Conservation (phyloP, 192 early-diverging fungal genomes). For the Umbelopsis isabellina region DNA sequence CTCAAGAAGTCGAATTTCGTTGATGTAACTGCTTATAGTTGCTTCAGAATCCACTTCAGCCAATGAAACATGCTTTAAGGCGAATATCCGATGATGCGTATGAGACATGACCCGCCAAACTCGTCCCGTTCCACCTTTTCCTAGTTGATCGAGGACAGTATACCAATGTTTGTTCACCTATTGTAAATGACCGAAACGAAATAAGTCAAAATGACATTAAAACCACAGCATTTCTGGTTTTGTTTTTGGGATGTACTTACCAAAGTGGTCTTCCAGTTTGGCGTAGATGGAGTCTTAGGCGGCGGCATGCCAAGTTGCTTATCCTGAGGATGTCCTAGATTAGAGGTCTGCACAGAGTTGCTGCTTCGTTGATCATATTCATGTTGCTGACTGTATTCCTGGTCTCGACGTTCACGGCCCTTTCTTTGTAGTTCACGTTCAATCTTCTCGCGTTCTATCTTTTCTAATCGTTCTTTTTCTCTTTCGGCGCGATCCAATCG, state of each 20-base stretch:
- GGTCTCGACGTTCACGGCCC: slow-evolving; percentile 9
- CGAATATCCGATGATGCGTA: slow-evolving; percentile 63
- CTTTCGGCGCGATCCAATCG: slow-evolving; percentile 6
- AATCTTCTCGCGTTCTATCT: not conserved
- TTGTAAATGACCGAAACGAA: not conserved
- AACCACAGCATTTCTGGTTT: too few relatives aligned
- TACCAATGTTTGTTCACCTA: slow-evolving; percentile 52
- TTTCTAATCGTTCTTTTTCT: slow-evolving; percentile 1
- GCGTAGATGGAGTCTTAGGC: not conserved
- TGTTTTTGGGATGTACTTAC: not conserved
- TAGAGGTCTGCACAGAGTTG: not conserved
- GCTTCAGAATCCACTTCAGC: slow-evolving; percentile 60
- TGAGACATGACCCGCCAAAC: slow-evolving; percentile 85
- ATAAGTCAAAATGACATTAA: not conserved
- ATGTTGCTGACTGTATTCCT: not conserved
- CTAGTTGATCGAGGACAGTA: slow-evolving; percentile 61
- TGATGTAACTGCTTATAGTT: slow-evolving; percentile 74
- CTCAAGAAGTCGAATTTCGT: slow-evolving; percentile 82
- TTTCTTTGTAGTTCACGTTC: slow-evolving; percentile 3
- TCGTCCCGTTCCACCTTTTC: slow-evolving; percentile 86
- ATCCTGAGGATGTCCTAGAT: not conserved
- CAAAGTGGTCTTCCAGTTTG: slow-evolving; percentile 12
- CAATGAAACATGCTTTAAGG: slow-evolving; percentile 85
- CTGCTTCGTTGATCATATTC: not conserved
- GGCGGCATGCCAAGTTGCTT: not conserved